Evolutionary conservation across 75 land plant species (phyloP).

Genomic region (Picea glauca): DNA sequence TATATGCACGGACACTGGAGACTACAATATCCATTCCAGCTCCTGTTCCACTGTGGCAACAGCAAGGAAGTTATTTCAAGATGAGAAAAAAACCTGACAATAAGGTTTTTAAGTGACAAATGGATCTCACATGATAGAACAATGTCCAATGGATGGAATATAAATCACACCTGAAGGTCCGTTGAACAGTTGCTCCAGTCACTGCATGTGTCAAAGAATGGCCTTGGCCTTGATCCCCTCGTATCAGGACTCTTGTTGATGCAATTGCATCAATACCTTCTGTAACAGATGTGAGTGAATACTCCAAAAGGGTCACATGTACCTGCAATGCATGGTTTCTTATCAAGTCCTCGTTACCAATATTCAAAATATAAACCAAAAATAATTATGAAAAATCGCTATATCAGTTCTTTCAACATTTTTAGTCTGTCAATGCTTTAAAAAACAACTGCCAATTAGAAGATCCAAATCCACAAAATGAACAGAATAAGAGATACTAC

Average conservation of each 20-base stretch:
- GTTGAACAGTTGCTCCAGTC: conserved; percentile 46
- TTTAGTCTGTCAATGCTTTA: neutral
- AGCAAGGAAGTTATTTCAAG: neutral
- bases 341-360: neutral
- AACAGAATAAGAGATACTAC: neutral
- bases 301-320: conserved; percentile 79
- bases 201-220: conserved; percentile 54
- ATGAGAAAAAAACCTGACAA: neutral
- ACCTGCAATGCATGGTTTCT: conserved; percentile 31
- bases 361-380: neutral
- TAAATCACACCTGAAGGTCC: conserved; percentile 77
- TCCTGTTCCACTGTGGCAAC: conserved; percentile 71
- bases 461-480: neutral
- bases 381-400: neutral
- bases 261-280: conserved; percentile 99
- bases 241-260: conserved; percentile 74
- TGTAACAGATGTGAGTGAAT: conserved; percentile 74
- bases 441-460: too few relatives aligned
- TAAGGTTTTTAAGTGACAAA: neutral
- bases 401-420: neutral
- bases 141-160: neutral
- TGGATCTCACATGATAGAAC: neutral
- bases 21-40: conserved; percentile 80
- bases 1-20: conserved; percentile 88
- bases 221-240: conserved; percentile 43